These are phyloP conservation scores for Aspergillus cristatus DNA, from an alignment of 495 filamentous ascomycete genomes.

Conservation along the genomic window DNA sequence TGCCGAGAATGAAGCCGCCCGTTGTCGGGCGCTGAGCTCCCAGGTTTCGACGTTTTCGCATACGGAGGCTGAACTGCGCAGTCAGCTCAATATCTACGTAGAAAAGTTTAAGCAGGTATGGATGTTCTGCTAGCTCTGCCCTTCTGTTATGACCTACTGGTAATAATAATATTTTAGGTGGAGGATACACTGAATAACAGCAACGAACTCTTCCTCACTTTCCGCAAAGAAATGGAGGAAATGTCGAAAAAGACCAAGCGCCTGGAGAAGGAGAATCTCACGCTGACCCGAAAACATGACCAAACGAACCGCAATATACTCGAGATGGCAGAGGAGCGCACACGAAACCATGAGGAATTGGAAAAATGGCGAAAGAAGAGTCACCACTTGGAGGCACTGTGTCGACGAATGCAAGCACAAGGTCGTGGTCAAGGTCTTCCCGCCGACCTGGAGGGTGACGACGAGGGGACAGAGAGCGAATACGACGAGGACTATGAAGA, in stretches of 20 bases:
- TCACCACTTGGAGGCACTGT: slow-evolving; percentile 84
- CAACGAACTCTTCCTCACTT: slow-evolving; percentile 96
- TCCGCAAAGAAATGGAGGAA: slow-evolving; percentile 99
- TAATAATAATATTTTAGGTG: slow-evolving; percentile 52
- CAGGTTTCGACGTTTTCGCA: slow-evolving; percentile 96
- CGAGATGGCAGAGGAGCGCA: slow-evolving; percentile 95
- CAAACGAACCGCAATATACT: slow-evolving; percentile 90
- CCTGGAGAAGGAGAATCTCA: slow-evolving; percentile 91
- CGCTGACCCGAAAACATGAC: slow-evolving; percentile 85
- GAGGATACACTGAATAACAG: slow-evolving; percentile 98
- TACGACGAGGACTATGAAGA: slow-evolving; percentile 66
- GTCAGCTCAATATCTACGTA: slow-evolving; percentile 96
- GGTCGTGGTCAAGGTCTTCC: slow-evolving; percentile 59
- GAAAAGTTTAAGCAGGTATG: slow-evolving; percentile 99
- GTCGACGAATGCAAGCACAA: slow-evolving; percentile 88
- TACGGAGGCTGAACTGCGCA: slow-evolving; percentile 86
- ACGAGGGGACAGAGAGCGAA: slow-evolving; percentile 61
- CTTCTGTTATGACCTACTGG: slow-evolving; percentile 6
- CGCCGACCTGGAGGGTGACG: slow-evolving; percentile 56
- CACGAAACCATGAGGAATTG: slow-evolving; percentile 67
- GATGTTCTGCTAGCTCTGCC: slow-evolving; percentile 3
- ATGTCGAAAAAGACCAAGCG: slow-evolving; percentile 99
- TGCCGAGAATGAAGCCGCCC: slow-evolving; percentile 67
- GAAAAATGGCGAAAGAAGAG: slow-evolving; percentile 80
- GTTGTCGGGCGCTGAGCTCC: slow-evolving; percentile 72